These are phyloP conservation scores for Fusarium denticulatum DNA, from an alignment of 2,329 filamentous ascomycete species.

Conservation along the genomic window DNA sequence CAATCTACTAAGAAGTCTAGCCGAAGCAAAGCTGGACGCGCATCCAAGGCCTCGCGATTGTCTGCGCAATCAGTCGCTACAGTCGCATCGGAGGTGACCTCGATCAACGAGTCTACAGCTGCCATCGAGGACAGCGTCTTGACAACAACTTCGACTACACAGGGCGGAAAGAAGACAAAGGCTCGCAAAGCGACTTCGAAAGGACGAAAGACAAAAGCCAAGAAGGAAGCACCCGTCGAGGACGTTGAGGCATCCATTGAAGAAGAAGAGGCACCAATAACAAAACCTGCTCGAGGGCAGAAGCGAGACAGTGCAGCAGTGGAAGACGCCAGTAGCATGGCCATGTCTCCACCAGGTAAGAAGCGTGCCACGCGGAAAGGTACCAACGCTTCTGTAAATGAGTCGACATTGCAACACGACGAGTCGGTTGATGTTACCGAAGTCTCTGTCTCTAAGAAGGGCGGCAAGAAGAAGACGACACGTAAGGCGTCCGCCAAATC, in stretches of 20 bases:
- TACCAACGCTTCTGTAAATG: slow-evolving; percentile 57
- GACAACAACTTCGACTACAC: slow-evolving; percentile 67
- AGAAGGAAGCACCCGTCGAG: slow-evolving; percentile 66
- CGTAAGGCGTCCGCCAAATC: slow-evolving; percentile 54
- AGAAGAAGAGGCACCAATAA: slow-evolving; percentile 36
- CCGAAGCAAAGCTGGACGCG: slow-evolving; percentile 63
- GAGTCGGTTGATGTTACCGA: slow-evolving; percentile 56
- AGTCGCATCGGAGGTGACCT: slow-evolving; percentile 59
- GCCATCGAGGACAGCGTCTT: slow-evolving; percentile 68
- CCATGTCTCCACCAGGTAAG: slow-evolving; percentile 62
- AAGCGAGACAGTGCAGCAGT: slow-evolving; percentile 72
- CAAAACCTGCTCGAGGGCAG: slow-evolving; percentile 61
- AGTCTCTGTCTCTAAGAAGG: slow-evolving; percentile 44
- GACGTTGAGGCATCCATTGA: slow-evolving; percentile 45
- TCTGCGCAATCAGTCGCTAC: slow-evolving; percentile 68
- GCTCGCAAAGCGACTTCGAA: slow-evolving; percentile 61
- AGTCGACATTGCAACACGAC: slow-evolving; percentile 50
- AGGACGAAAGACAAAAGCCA: slow-evolving; percentile 48
- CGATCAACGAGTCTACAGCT: slow-evolving; percentile 58
- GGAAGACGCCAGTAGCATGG: slow-evolving; percentile 57
- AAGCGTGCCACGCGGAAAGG: slow-evolving; percentile 65
- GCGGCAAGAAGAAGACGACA: slow-evolving; percentile 51
- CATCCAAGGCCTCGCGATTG: slow-evolving; percentile 76
- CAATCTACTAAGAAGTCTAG: slow-evolving; percentile 64
- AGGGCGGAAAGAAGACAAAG: slow-evolving; percentile 66